Conservation (phyloP, 768 basidiomycete species). For the Lactarius tabidus region DNA sequence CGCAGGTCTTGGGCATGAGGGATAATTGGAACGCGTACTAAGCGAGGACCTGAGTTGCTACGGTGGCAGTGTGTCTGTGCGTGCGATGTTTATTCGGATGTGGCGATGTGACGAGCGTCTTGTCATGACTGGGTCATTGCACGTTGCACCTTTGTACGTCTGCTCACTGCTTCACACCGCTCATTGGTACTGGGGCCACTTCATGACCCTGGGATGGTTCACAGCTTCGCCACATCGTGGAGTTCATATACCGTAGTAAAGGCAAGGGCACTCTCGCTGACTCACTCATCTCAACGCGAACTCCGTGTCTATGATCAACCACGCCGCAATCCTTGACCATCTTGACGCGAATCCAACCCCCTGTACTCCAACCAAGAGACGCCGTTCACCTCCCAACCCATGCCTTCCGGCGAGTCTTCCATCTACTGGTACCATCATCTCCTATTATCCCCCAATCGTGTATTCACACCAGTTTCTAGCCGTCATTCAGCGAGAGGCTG, state of each 20-base stretch:
- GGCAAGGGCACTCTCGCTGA: neutral
- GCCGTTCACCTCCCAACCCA: constrained; percentile 44
- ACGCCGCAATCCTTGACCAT: constrained; percentile 18
- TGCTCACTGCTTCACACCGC: neutral
- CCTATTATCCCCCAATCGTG: neutral
- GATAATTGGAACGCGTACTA: neutral
- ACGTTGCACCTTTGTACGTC: neutral
- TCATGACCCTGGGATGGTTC: constrained; percentile 9
- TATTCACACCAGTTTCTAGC: constrained; percentile 39
- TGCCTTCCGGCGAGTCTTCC: constrained; percentile 71
- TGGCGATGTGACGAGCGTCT: neutral
- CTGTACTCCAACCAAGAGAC: constrained; percentile 29
- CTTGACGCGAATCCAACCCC: constrained; percentile 8
- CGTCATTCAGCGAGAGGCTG: constrained; percentile 71
- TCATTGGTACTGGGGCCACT: neutral
- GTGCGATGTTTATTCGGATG: neutral
- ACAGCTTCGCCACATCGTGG: constrained; percentile 1
- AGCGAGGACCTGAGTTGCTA: neutral
- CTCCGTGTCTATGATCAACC: constrained; percentile 21
- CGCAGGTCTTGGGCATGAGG: constrained; percentile 49
- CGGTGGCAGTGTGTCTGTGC: neutral
- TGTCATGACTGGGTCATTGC: neutral
- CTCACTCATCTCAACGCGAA: neutral
- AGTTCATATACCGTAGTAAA: constrained; percentile 9
- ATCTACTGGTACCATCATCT: constrained; percentile 49